Percentiles rank a stretch among this genome's conserved stretches.
Evolutionary conservation across 805 yeast species (phyloP).

Genomic region (Candida palmyrensis): DNA sequence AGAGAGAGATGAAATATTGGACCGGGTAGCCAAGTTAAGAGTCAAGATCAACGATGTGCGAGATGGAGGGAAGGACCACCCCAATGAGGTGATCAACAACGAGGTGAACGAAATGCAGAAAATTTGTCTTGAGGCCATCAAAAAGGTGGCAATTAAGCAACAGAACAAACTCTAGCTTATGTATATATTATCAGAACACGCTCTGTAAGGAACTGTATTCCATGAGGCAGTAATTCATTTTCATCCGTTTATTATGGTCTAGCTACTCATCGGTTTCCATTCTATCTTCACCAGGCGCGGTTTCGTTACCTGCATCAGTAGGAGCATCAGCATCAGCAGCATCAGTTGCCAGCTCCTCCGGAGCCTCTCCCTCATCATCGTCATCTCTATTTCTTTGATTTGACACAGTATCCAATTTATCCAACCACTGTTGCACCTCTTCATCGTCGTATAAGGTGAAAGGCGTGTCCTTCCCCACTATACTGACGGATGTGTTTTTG

Average conservation of each 20-base stretch:
- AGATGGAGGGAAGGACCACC: constrained; percentile 23
- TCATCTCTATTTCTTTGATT: constrained; percentile 47
- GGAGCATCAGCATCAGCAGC: constrained; percentile 9
- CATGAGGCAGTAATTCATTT: too few relatives aligned
- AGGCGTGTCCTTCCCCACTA: constrained; percentile 77
- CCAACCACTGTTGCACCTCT: constrained; percentile 78
- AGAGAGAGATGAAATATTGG: constrained; percentile 36
- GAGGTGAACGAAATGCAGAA: constrained; percentile 36
- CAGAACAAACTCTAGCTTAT: constrained; percentile 10
- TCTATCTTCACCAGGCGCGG: constrained; percentile 21
- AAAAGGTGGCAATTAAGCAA: constrained; percentile 35
- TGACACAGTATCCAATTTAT: constrained; percentile 61
- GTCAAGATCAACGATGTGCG: constrained; percentile 30
- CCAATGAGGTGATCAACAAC: constrained; percentile 25
- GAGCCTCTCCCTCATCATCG: constrained; percentile 13
- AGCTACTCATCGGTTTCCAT: constrained; percentile 36
- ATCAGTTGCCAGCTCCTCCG: constrained; percentile 9
- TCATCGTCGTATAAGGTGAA: constrained; percentile 85
- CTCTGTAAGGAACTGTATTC: too few relatives aligned
- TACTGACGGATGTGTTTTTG: constrained; percentile 84
- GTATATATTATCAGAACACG: too few relatives aligned
- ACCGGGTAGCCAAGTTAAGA: constrained; percentile 16
- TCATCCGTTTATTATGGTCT: constrained; percentile 5
- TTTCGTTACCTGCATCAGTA: constrained; percentile 7
- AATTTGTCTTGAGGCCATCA: constrained; percentile 32